Percentiles rank a stretch among this genome's conserved stretches.
phyloP scores from a whole-genome alignment of 2,329 filamentous ascomycete species.

The Fusarium nanum region DNA sequence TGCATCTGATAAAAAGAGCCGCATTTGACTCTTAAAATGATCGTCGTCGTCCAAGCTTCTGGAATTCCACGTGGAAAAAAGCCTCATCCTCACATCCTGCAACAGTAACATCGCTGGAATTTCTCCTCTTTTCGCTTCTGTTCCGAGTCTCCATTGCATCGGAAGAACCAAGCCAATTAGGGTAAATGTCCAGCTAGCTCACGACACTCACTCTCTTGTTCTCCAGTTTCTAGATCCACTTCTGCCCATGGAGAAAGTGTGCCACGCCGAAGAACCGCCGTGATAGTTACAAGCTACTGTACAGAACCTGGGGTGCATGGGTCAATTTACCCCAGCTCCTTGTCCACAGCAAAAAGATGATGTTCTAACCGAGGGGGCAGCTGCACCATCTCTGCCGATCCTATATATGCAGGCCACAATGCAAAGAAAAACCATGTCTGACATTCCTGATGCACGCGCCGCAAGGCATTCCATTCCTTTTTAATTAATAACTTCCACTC shows the following conservation, averaged over 20 bases:
- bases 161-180: constrained; percentile 8
- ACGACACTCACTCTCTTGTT: not conserved
- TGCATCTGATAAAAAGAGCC: constrained; percentile 9
- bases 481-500: not conserved
- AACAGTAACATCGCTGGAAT: not conserved
- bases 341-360: not conserved
- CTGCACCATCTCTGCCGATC: constrained; percentile 4
- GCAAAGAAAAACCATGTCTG: constrained; percentile 1
- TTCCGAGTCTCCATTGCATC: not conserved
- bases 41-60: constrained; percentile 26
- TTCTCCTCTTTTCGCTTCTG: not conserved
- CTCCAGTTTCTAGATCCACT: constrained; percentile 34
- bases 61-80: constrained; percentile 20
- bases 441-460: constrained; percentile 9
- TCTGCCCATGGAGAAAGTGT: constrained; percentile 20
- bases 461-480: constrained; percentile 40
- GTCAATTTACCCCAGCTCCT: constrained; percentile 24
- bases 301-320: constrained; percentile 40
- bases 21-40: not conserved
- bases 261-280: constrained; percentile 40
- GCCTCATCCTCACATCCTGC: not conserved
- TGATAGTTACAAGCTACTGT: constrained; percentile 19
- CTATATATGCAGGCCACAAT: constrained; percentile 26
- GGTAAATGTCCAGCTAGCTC: constrained; percentile 29
- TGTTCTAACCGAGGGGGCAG: constrained; percentile 9